Evolutionary conservation across 1,139 yeast genomes (phyloP).

Genomic region (Saccharomyces pastorianus): DNA sequence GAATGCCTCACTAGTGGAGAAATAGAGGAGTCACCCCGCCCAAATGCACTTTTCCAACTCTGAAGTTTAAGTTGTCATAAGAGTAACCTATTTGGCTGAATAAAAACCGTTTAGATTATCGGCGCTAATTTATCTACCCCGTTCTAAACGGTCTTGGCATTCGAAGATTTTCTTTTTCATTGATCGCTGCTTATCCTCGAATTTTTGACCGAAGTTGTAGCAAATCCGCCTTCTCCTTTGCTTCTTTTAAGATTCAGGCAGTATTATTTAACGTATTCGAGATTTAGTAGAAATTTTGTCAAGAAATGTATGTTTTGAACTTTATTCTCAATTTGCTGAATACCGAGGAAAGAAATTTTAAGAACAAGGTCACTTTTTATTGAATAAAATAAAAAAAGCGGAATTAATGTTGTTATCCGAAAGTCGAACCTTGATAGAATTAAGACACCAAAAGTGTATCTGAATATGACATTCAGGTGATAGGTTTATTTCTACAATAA

Average conservation of each 20-base stretch:
- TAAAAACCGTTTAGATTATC: no score
- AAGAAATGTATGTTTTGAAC: not conserved
- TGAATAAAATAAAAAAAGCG: not conserved
- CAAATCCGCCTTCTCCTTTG: not conserved
- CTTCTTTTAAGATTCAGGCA: not conserved
- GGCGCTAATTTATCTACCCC: no score
- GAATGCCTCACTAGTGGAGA: not conserved
- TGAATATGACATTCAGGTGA: not conserved
- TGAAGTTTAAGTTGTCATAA: not conserved
- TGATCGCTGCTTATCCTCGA: not conserved
- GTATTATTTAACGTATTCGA: not conserved
- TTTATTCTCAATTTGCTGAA: not conserved
- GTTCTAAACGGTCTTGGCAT: not conserved
- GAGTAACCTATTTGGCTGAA: not conserved
- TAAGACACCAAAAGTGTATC: not conserved
- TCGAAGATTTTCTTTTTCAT: not conserved
- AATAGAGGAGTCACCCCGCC: not conserved
- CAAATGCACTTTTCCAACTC: not conserved
- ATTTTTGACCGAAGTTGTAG: not conserved
- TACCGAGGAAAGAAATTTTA: not conserved
- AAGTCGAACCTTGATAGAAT: not conserved
- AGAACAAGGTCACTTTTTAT: not conserved
- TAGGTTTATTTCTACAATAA: not conserved
- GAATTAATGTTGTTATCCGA: not conserved
- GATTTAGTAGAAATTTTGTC: not conserved